A percentile compares a stretch with the other conserved stretches of the same genome.
phyloP scores from a whole-genome alignment of 352 stramenopile species.

The Phytopythium mirpurense region DNA sequence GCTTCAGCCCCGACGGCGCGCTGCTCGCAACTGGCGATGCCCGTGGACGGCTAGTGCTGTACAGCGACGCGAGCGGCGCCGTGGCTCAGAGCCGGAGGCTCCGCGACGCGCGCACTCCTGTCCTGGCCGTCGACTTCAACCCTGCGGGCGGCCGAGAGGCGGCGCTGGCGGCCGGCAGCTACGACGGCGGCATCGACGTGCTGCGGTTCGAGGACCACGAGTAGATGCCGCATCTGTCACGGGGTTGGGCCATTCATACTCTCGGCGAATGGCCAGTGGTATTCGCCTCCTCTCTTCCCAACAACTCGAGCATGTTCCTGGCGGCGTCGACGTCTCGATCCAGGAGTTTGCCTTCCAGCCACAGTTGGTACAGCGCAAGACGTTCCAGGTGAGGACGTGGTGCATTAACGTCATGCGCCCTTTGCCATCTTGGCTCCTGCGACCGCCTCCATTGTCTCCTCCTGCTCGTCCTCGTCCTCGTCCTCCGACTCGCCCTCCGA shows the following conservation, averaged over 20 bases:
- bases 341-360: too few species aligned
- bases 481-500: neutral
- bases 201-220: neutral
- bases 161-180: neutral
- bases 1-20: constrained; percentile 37
- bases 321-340: too few species aligned
- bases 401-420: neutral
- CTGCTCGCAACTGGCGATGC: constrained; percentile 45
- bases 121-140: constrained; percentile 3
- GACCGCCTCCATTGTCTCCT: neutral
- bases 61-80: constrained; percentile 11
- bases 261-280: too few species aligned
- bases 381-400: neutral
- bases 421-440: neutral
- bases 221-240: too few species aligned
- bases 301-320: neutral
- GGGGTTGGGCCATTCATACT: too few species aligned
- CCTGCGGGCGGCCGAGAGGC: neutral
- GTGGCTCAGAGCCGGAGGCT: neutral
- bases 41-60: constrained; percentile 38
- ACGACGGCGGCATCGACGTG: constrained; percentile 1
- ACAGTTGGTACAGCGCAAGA: neutral
- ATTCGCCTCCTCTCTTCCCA: neutral
- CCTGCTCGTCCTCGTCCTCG: too few species aligned
- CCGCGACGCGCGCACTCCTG: neutral